Evolutionary conservation across 768 basidiomycete genomes (phyloP).

Genomic region (Trametes villosa): DNA sequence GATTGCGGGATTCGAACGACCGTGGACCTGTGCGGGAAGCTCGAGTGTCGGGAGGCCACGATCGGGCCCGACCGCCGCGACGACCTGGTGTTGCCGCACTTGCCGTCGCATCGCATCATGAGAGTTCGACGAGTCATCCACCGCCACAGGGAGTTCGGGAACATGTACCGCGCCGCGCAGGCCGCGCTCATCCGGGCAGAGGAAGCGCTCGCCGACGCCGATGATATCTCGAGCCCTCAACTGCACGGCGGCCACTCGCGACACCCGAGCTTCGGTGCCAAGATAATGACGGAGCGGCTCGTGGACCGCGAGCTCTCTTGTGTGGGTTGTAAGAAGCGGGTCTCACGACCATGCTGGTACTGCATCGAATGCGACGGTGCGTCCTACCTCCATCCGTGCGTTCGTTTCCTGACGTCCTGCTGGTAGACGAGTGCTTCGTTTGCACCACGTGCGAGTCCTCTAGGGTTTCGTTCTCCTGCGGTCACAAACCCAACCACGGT

Average conservation of each 20-base stretch:
- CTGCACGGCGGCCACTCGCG: not conserved
- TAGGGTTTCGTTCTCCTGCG: not conserved
- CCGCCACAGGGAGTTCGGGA: slow-evolving; percentile 14
- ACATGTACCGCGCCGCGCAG: slow-evolving; percentile 13
- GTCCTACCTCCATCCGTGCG: not conserved
- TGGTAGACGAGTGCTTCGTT: slow-evolving; percentile 14
- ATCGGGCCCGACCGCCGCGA: slow-evolving; percentile 15
- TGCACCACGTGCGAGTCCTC: slow-evolving; percentile 11
- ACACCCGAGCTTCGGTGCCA: not conserved
- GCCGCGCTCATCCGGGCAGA: slow-evolving; percentile 13
- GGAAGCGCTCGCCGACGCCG: slow-evolving; percentile 9
- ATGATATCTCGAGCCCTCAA: not conserved
- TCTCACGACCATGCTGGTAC: slow-evolving; percentile 22
- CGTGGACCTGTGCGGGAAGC: slow-evolving; percentile 18
- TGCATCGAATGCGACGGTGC: slow-evolving; percentile 21
- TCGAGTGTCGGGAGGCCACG: slow-evolving; percentile 1
- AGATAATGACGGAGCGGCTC: not conserved
- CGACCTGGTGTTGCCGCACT: slow-evolving; percentile 13
- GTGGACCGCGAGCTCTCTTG: slow-evolving; percentile 5
- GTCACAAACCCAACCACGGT: slow-evolving; percentile 14
- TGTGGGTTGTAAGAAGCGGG: slow-evolving; percentile 1
- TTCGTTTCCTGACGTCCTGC: not conserved
- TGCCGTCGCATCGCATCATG: slow-evolving; percentile 14
- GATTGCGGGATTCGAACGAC: slow-evolving; percentile 20
- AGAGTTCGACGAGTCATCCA: slow-evolving; percentile 19